Base-by-base conservation (phyloP, 768 basidiomycete species). In the Serendipita sp. region DNA sequence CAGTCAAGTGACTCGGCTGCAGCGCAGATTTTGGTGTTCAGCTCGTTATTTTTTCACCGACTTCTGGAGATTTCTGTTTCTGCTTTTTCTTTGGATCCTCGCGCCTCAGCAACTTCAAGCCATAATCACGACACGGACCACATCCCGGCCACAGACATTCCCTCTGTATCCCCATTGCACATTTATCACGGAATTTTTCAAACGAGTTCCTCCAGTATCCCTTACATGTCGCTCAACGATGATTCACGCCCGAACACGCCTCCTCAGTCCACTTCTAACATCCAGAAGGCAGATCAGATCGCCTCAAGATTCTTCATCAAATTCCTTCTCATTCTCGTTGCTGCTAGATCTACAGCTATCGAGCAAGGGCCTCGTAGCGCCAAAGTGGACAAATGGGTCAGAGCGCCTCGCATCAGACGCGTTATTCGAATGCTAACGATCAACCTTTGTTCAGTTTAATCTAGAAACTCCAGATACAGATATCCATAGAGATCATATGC, bases 281-380 rank as follows among this genome's bases (percentile, higher is more conserved):
- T 35, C 8, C 36, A 32, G 51, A 89, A 84, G 78, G 86, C 88
- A 69, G 88, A 91, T 79, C 88, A 89, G 79, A 91, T 91, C 70
- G 86, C 86, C 58, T 84, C 85, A 74, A 84, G 85, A 73, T 83
- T 89, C 74, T 90, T 88, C 76, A 83, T 85, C 62, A 91, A 91
- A 77, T 83, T 91, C 63, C 83, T 82, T 72, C 83, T 86, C 70
- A 80, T 88, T 69, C 79, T 91, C 68, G 80, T 84, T 73, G 78
- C 88, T 71, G 86, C 88, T 13, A 78, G 89, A 66, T 78, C 84
- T n/a, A 85, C 86, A 47, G 73, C 74, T 62, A 82, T 80, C 68
- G 72, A 72, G 36, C 38, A 46, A n/a, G 67, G 58, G n/a, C 66
- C 70, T 48, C 68, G 70, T 36, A 76, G 74, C 67, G 73, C 76